These are phyloP conservation scores for Botrytis tulipae DNA, from an alignment of 2,329 filamentous ascomycete genomes.

Conservation along the genomic window DNA sequence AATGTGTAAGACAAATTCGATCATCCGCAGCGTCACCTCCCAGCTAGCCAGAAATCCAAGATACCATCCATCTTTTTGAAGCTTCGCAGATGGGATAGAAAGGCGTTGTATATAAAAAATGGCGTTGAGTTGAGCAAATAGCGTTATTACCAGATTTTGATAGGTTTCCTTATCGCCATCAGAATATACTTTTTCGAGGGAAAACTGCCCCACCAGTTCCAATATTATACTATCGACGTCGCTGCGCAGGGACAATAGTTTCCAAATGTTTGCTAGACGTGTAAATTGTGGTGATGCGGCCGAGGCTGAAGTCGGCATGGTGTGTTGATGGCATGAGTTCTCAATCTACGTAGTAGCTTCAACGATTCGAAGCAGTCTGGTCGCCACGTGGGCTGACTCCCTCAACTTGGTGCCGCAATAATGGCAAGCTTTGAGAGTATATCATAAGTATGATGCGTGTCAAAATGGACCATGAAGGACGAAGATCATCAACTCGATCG, in stretches of 20 bases:
- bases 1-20: slow-evolving; percentile 43
- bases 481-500: slow-evolving; percentile 21
- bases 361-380: slow-evolving; percentile 20
- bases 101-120: slow-evolving; percentile 45
- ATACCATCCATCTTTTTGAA: slow-evolving; percentile 40
- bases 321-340: slow-evolving; percentile 22
- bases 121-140: slow-evolving; percentile 42
- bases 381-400: slow-evolving; percentile 25
- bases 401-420: slow-evolving; percentile 17
- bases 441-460: slow-evolving; percentile 21
- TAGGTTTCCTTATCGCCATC: slow-evolving; percentile 40
- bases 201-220: slow-evolving; percentile 45
- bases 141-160: slow-evolving; percentile 40
- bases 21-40: slow-evolving; percentile 42
- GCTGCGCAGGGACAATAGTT: slow-evolving; percentile 41
- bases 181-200: slow-evolving; percentile 44
- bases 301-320: slow-evolving; percentile 36
- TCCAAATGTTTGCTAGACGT: slow-evolving; percentile 41
- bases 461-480: slow-evolving; percentile 14
- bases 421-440: slow-evolving; percentile 15
- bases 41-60: slow-evolving; percentile 43
- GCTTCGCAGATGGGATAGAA: slow-evolving; percentile 41
- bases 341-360: slow-evolving; percentile 3
- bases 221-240: slow-evolving; percentile 45
- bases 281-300: slow-evolving; percentile 42